Evolutionary conservation across 2,329 filamentous ascomycete genomes (phyloP), one percentile per base, ranked within the genome.

Genomic region (Aspergillus versicolor): DNA sequence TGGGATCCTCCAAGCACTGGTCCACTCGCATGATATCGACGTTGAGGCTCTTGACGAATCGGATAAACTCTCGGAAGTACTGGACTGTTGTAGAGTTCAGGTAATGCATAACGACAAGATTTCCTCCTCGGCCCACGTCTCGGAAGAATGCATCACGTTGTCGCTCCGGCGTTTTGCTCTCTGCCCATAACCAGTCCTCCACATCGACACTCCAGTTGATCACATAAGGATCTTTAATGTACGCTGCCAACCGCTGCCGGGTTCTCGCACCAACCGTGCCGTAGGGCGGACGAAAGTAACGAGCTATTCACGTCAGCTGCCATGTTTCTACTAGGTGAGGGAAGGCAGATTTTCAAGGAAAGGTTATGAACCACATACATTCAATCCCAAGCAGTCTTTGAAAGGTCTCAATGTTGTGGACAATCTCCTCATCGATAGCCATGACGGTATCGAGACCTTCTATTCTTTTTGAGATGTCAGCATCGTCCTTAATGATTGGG

Each of bases 191-290:
- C 85, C 86, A 89, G 68, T 90, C 87, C 75, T 89, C 84, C 32
- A 89, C 83, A 65, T 90, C 87, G 44, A 90, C 83, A 65, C 81
- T 85, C 87, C 87, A 89, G 69, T 84, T 85, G 51, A 88, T 81
- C 43, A 89, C 82, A 62, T 83, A 82, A 1, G 84, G 80, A 13
- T 82, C 77, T 2, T 78, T 74, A 19, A 81, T 78, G 15, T 71
- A 70, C 21, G 77, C 76, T 0, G 85, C 82, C 27, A 89, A 79
- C 41, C 84, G 80, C 68, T 88, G 82, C 4, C 87, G 81, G 75
- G 87, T 86, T 45, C 86, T 81, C 1, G 86, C 86, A 41, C 86
- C 87, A 67, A 89, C 83, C 30, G 80, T 88, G 41, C 87, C 87
- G 65, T 86, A 90, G 0, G 87, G 87, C 5, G 87, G 86, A 5